Evolutionary conservation across 2,329 filamentous ascomycete genomes (phyloP), one percentile per base, ranked within the genome.

Genomic region (Helotiales sp.): DNA sequence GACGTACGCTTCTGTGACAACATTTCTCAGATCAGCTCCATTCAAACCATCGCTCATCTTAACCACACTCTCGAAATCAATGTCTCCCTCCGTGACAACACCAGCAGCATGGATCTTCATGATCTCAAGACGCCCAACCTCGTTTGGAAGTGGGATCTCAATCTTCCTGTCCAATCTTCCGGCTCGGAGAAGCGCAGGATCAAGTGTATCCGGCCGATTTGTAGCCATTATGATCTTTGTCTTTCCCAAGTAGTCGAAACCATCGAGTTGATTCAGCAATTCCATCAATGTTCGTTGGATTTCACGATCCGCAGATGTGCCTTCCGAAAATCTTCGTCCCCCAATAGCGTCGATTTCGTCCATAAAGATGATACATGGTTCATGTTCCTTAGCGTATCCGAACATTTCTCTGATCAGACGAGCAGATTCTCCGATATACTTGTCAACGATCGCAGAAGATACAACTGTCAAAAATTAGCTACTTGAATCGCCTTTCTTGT

Each of bases 161-260:
- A 99, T 95, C 83, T 99, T 99, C 67, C 95, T 85, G 76, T 99
- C 96, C 68, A 99, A 81, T 74, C 95, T 89, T 69, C 93, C 93
- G 42, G 93, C 93, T 78, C 93, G 88, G 55, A 99, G 82, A 69
- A 99, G 80, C 1, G 93, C 93, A 31, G 93, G 93, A 72, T 99
- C 93, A 49, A 99, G 85, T 0, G 93, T 98, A 74, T 98, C 93
- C 13, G 93, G 95, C 77, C 95, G 84, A 81, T 99, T 99, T 59
- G 95, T 98, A 34, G 93, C 95, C 96, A 99, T 99, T 79, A 99
- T 99, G 74, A 99, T 99, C 81, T 99, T 99, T 55, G 95, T 99
- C 82, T 99, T 97, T 68, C 96, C 95, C 34, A 99, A 83, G 78
- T 99, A 99, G 78, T 99, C 95, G 79, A 99, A 99, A 66, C 96